A percentile compares a stretch with the other conserved stretches of the same genome.
Conservation (phyloP, 192 early-diverging fungal genomes). For the Dissophora ornata region DNA sequence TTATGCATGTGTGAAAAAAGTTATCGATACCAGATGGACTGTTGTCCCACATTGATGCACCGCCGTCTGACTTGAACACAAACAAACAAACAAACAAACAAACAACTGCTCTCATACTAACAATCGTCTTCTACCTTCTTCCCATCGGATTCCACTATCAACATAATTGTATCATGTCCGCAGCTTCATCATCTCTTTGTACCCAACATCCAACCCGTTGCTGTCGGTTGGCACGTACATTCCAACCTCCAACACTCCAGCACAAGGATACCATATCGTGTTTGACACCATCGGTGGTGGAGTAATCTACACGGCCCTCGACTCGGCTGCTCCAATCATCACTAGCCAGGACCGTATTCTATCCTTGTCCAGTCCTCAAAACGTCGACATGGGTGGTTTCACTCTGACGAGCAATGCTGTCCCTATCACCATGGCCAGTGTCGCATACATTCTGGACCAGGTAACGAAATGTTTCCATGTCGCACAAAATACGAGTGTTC, state of each 20-base stretch:
- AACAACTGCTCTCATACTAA: too few species aligned
- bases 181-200: constrained; percentile 23
- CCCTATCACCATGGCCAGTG: constrained; percentile 27
- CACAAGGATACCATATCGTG: constrained; percentile 34
- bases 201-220: constrained; percentile 19
- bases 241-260: constrained; percentile 26
- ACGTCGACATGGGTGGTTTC: constrained; percentile 39
- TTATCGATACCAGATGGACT: too few species aligned
- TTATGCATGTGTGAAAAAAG: too few species aligned
- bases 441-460: constrained; percentile 39
- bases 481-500: too few species aligned
- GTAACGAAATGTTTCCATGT: too few species aligned
- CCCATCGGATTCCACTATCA: too few species aligned
- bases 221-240: constrained; percentile 32
- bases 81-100: too few species aligned
- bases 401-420: constrained; percentile 27
- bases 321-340: not conserved
- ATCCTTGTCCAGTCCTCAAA: constrained; percentile 14
- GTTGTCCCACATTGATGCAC: too few species aligned
- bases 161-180: not conserved
- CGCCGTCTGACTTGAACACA: too few species aligned
- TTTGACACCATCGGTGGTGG: constrained; percentile 28
- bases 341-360: constrained; percentile 11
- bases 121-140: too few species aligned
- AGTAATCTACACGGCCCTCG: constrained; percentile 5